Base-by-base conservation (phyloP, 306 rosid genomes). In the Trifolium repens region DNA sequence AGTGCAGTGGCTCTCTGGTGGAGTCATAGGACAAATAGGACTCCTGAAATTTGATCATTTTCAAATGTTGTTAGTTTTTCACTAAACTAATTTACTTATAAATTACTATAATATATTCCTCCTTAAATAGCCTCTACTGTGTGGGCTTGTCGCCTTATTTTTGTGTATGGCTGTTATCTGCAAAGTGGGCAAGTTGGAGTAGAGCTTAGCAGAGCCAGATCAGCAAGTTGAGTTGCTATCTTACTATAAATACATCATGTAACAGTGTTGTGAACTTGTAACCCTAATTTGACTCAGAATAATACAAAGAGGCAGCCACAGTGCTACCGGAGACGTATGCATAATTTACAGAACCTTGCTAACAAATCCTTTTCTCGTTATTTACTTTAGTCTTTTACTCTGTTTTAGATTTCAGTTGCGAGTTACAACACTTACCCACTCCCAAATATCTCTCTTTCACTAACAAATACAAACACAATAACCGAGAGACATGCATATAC, bases 1-100 rank as follows among this genome's bases (percentile, higher is more conserved):
- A 42, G 61, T 59, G 43, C 53, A 61, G 72, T 69, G 69, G 72
- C 60, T 50, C 50, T 69, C 63, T 81, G 52, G 54, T 53, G 63
- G 76, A 80, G 47, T 80, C 77, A 69, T 62, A 40, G 13, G 46
- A 69, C 44, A 50, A 52, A 52, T 53, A 30, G 47, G 49, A 59
- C 40, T 74, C 42, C 22, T 74, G 69, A 79, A 72, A 72, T 54
- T 34, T 44, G 70, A 53, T 22, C 19, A 67, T 58, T 60, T 65
- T 64, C 40, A 14, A 66, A 17, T 47, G 17, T 59, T 46, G 62
- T 74, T 8, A 46, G 55, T 80, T 73, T 58, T 24, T 42, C 12
- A 2, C 43, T 32, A 42, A 57, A 42, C 40, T 24, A 76, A 43
- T 65, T 62, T 75, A 52, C 63, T 30, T 60, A 5, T 17, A 75